Evolutionary conservation across 805 yeast genomes (phyloP), one percentile per base, ranked within the genome.

Genomic region (Lipomyces sp.): DNA sequence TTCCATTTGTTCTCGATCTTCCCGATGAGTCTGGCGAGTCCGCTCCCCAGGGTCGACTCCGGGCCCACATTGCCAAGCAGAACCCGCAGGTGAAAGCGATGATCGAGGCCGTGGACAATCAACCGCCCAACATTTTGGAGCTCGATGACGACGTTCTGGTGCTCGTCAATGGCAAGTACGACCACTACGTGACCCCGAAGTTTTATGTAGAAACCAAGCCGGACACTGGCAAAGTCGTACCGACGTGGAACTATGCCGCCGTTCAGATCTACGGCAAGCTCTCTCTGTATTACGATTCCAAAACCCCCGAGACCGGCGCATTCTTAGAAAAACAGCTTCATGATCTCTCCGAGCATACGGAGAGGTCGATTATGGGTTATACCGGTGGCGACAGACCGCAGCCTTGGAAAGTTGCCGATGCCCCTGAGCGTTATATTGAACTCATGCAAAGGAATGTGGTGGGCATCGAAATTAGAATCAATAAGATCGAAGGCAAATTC

Each of bases 181-280:
- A 61, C 33, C 76, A 85, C 0, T 87, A 87, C 73, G 82, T 87
- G 32, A 76, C 86, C 29, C 90, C 91, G 1, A 75, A 81, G 15
- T 87, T 86, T 82, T 87, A 87, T 72, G 83, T 86, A 5, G 72
- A 69, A n/a, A 79, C 81, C 24, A 87, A 87, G 77, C 76, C 80
- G 57, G 80, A 80, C 58, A 84, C 87, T 42, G 87, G 85, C 66
- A 87, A 86, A 72, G 81, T 80, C 55, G 90, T 87, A 15, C 90
- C 90, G 24, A 87, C 90, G 0, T 87, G 90, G 90, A 87, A 85
- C 74, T 87, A 83, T 75, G 85, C 84, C 1, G 76, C 84, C 3
- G 86, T 84, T 42, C 90, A 87, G 72, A 78, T 83, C 56, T 78
- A 83, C 64, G 90, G 90, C 2, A 81, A 75, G 37, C 81, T 87